Base-by-base conservation (phyloP, 2,329 filamentous ascomycete species). In the Stagonosporopsis vannaccii region DNA sequence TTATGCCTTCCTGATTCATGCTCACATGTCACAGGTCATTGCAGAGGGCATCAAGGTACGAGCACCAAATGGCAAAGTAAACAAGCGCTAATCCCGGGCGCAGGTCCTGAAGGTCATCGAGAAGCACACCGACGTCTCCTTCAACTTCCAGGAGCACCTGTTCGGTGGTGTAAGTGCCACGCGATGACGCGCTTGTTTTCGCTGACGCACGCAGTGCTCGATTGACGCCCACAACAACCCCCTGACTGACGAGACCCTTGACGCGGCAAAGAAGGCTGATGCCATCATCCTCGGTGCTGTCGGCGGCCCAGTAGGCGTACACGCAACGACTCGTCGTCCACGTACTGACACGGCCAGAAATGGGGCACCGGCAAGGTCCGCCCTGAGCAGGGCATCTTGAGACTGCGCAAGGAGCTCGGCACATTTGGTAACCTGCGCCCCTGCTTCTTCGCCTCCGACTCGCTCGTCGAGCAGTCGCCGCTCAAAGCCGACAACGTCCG, bases 371-470 rank as follows among this genome's bases (percentile, higher is more conserved):
- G 91, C 65, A 80, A 87, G 55, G 89, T 97, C 61, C 91, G 93
- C 40, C 94, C 94, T 1, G 94, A 98, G 77, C 91, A 97, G 80
- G 94, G 94, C 59, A 87, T 98, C 69, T 88, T 98, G 60, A 86
- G 83, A 66, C 90, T 98, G 50, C 92, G 94, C 80, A 97, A 96
- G 80, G 91, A 97, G 79, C 90, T 98, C 84, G 85, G 85, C 72
- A 92, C 94, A 53, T 98, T 96, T 79, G 94, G 93, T 68, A 98
- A 98, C 85, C 87, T 98, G 56, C 89, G 94, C 6, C 94, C 93
- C 9, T 98, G 94, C 84, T 96, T 91, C 84, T 98, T 99, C 81
- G 91, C 92, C 46, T 93, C 92, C 1, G 90, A 94, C 49, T 85
- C 56, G 28, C 88, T 97, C 45, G 88, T 97, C 71, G 88, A 93